Evolutionary conservation across 768 basidiomycete genomes (phyloP).

Genomic region (Psilocybe tampanensis): DNA sequence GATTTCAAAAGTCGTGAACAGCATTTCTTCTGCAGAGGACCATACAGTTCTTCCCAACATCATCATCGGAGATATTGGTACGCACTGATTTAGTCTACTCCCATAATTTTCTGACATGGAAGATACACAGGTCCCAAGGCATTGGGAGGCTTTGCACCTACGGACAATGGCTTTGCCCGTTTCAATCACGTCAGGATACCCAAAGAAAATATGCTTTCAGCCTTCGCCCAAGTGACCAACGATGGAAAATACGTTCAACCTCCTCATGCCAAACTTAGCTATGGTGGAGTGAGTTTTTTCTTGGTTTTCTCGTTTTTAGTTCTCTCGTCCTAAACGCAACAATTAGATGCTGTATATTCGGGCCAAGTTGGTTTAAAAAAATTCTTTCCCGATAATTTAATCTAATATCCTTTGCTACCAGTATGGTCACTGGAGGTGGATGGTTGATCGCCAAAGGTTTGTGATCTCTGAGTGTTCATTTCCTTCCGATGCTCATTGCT

Average conservation of each 20-base stretch:
- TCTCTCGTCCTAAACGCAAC: neutral
- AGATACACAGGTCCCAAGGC: conserved; percentile 57
- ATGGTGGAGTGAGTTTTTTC: conserved; percentile 61
- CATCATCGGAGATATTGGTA: conserved; percentile 70
- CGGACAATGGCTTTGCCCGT: conserved; percentile 71
- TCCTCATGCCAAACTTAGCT: conserved; percentile 74
- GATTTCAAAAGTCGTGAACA: neutral
- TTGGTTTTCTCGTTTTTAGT: neutral
- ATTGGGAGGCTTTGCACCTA: conserved; percentile 44
- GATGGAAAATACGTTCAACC: conserved; percentile 67
- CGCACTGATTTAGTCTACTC: neutral
- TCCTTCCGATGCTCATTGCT: neutral
- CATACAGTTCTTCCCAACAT: conserved; percentile 65
- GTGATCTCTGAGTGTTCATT: neutral
- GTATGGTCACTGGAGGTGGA: conserved; percentile 66
- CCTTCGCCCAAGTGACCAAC: conserved; percentile 69
- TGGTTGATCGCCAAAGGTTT: conserved; percentile 70
- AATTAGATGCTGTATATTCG: conserved; percentile 75
- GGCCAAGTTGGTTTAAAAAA: conserved; percentile 45
- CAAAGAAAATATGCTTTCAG: conserved; percentile 72
- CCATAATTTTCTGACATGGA: neutral
- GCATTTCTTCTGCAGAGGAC: conserved; percentile 43
- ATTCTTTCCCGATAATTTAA: neutral
- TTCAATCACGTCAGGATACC: conserved; percentile 71
- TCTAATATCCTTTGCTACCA: conserved; percentile 23